Evolutionary conservation across 176 grass and related monocot genomes (phyloP), one percentile per base, ranked within the genome.

Genomic region (Saccharum spontaneum): DNA sequence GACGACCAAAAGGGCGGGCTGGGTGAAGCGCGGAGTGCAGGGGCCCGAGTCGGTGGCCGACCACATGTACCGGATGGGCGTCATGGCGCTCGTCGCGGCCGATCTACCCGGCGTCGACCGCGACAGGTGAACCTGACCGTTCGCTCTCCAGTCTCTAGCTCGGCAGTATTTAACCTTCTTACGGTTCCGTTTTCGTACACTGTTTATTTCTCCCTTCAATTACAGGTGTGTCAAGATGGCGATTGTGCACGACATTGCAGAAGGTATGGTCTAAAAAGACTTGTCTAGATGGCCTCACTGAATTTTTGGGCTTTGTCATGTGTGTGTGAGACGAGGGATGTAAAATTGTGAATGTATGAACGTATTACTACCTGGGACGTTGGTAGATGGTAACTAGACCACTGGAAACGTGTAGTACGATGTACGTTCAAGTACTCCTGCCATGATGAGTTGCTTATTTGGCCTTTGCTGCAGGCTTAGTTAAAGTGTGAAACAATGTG

Each of bases 41-140:
- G 90, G 55, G 17, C 92, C 97, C 10, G 97, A 99, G 89, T 97
- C 97, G 13, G 79, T 97, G 45, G 94, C 94, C 30, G 97, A 99
- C 87, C 97, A 99, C 94, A 99, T 99, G 97, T 94, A 99, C 84
- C 89, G 90, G 33, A 99, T 99, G 97, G 91, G 94, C 40, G 81
- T 99, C 79, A 99, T 99, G 97, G 94, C 97, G 73, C 92, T 99
- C 49, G 76, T 96, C 71, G 94, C 88, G n/a, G 73, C 88, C n/a
- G 97, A 99, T 69, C 80, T 97, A 43, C 97, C 97, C 52, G 92
- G 91, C 67, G 85, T 99, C 48, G 64, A 97, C 78, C 90, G 97
- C 43, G 97, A 99, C 83, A 96, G 93, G 93, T 96, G 65, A 62
- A 3, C 15, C 45, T 4, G 13, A 3, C 7, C 6, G 16, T 72